phyloP scores from a whole-genome alignment of 176 grass and related monocot genomes.

The Rhipidocladum racemiflorum region DNA sequence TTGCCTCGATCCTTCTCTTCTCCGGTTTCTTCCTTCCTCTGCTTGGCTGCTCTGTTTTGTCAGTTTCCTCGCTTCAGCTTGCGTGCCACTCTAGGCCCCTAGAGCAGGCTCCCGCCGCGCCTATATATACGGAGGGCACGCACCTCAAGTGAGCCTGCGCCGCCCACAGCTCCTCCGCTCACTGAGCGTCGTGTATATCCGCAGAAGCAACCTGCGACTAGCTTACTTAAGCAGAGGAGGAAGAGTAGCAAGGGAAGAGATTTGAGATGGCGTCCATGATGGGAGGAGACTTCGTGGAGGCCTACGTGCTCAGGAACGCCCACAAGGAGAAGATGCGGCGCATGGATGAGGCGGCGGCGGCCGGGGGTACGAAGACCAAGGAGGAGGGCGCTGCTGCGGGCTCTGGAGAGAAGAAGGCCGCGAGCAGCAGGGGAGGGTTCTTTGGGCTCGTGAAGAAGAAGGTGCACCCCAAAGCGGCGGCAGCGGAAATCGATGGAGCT shows the following conservation, averaged over 20 bases:
- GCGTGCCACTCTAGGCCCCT: slow-evolving; percentile 15
- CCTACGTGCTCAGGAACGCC: slow-evolving; percentile 55
- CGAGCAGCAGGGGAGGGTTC: not conserved
- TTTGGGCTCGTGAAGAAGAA: slow-evolving; percentile 51
- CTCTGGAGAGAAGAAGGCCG: slow-evolving; percentile 13
- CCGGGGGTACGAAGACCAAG: not conserved
- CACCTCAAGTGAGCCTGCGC: not conserved
- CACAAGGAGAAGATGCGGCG: slow-evolving; percentile 50
- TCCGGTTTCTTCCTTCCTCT: not conserved
- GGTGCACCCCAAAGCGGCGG: slow-evolving; percentile 34
- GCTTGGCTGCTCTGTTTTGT: not conserved
- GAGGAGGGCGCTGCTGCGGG: not conserved
- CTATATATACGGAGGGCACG: slow-evolving; percentile 18
- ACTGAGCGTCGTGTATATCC: no score
- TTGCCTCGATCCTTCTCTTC: not conserved
- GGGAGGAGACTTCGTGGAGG: slow-evolving; percentile 55
- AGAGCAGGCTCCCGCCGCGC: not conserved
- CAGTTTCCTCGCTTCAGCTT: slow-evolving; percentile 1
- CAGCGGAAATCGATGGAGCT: not conserved
- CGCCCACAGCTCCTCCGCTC: not conserved
- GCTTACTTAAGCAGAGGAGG: not conserved
- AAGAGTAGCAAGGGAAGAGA: no score
- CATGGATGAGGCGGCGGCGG: slow-evolving; percentile 19
- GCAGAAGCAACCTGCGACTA: no score
- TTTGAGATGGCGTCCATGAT: slow-evolving; percentile 53